Evolutionary conservation across 768 basidiomycete genomes (phyloP).

Genomic region (Suillus tomentosus): DNA sequence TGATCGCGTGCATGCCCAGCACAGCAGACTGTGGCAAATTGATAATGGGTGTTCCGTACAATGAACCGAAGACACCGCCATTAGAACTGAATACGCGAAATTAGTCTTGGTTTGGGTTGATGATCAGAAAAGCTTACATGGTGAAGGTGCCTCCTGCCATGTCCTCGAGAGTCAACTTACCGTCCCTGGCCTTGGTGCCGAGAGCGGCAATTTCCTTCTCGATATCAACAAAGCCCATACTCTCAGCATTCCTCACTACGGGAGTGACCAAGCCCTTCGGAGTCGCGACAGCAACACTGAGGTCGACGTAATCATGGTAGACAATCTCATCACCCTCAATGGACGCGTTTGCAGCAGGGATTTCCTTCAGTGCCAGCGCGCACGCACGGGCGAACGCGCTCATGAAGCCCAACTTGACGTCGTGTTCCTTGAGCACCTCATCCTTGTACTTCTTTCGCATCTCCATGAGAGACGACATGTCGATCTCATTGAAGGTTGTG

Average conservation of each 20-base stretch:
- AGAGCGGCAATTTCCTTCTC: slow-evolving; percentile 90
- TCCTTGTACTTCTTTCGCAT: slow-evolving; percentile 97
- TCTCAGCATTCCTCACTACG: slow-evolving; percentile 88
- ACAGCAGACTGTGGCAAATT: slow-evolving; percentile 96
- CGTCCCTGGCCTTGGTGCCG: slow-evolving; percentile 93
- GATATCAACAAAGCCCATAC: slow-evolving; percentile 84
- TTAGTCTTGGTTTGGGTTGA: not conserved
- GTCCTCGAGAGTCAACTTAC: slow-evolving; percentile 95
- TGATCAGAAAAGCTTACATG: slow-evolving; percentile 60
- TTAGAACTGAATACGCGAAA: slow-evolving; percentile 70
- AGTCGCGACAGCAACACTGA: slow-evolving; percentile 95
- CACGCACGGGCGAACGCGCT: slow-evolving; percentile 92
- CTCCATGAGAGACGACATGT: slow-evolving; percentile 95
- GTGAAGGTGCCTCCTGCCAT: slow-evolving; percentile 99
- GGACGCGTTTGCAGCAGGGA: slow-evolving; percentile 91
- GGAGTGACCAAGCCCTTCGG: slow-evolving; percentile 98
- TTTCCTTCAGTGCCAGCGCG: slow-evolving; percentile 82
- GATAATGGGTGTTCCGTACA: slow-evolving; percentile 99
- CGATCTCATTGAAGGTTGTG: slow-evolving; percentile 99
- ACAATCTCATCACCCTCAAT: slow-evolving; percentile 95
- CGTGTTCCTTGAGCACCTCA: slow-evolving; percentile 82
- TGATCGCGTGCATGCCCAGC: slow-evolving; percentile 95
- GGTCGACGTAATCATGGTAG: slow-evolving; percentile 88
- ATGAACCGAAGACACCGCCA: slow-evolving; percentile 96
- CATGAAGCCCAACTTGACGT: slow-evolving; percentile 98